Base-by-base conservation (phyloP, 768 basidiomycete species). In the Cystobasidium tubakii region DNA sequence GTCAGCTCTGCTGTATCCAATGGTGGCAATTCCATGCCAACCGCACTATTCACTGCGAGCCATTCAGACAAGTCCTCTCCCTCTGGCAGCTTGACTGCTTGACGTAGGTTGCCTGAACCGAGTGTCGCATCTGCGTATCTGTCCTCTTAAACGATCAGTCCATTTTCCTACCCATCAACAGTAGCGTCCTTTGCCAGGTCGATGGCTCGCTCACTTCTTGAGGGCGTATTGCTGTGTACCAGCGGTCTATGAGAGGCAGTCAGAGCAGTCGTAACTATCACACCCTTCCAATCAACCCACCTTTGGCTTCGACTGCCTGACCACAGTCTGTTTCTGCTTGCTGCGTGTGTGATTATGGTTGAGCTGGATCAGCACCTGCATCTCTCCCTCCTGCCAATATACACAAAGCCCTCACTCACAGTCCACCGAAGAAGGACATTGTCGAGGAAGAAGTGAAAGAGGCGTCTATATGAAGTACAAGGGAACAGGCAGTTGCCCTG, bases 41-140 rank as follows among this genome's bases (percentile, higher is more conserved):
- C 87, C 73, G n/a, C 76, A 96, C 96, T 91, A 80, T 99, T 95
- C 10, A 99, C 95, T 13, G 96, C 96, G 21, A 99, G 88, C 96
- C 96, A 99, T 82, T 99, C 96, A 77, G 94, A 95, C 78, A 88
- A 81, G 81, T 99, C 96, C 82, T 99, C 96, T 44, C 96, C 96
- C 77, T 97, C 96, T 0, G 96, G 96, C 23, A 98, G 85, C 75
- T 89, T 88, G 25, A 99, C 96, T 0, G 96, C 94, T 57, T 90
- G 84, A 73, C 94, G 85, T 75, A 99, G 83, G 83, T 98, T 98
- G 7, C 96, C 96, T 10, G 94, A 97, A 57, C 95, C 92, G 81
- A 94, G 83, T 33, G 93, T 95, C n/a, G 92, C 92, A 80, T 93
- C 92, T 9, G 92, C 92, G 79, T 94, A 79, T 69, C 77, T 78